Conservation (phyloP, 2,329 filamentous ascomycete genomes). For the Talaromyces amestolkiae region DNA sequence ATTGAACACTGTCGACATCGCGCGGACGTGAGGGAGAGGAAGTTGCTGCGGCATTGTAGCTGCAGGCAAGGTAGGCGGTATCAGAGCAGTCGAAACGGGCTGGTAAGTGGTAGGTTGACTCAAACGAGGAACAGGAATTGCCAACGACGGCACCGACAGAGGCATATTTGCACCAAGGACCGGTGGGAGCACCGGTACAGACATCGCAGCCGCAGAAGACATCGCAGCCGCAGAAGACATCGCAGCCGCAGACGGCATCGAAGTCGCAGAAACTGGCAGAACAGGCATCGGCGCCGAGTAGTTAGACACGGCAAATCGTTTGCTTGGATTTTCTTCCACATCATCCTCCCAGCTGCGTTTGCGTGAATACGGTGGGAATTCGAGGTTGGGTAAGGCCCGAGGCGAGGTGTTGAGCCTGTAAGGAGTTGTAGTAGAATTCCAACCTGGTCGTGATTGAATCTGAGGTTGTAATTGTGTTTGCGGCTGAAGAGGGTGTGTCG, state of each 20-base stretch:
- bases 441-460: neutral
- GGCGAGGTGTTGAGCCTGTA: conserved; percentile 21
- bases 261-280: conserved; percentile 26
- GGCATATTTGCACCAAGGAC: conserved; percentile 29
- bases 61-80: conserved; percentile 49
- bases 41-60: conserved; percentile 16
- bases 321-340: conserved; percentile 55
- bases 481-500: conserved; percentile 26
- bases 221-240: conserved; percentile 24
- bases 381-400: conserved; percentile 26
- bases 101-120: conserved; percentile 67
- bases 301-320: conserved; percentile 43
- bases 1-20: conserved; percentile 75
- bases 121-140: conserved; percentile 51
- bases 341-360: conserved; percentile 61
- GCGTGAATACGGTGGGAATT: conserved; percentile 31
- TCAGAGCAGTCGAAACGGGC: conserved; percentile 50
- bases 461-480: conserved; percentile 2
- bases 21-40: conserved; percentile 61
- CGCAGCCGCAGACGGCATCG: conserved; percentile 22
- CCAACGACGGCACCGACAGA: conserved; percentile 35
- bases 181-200: conserved; percentile 34
- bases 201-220: conserved; percentile 20
- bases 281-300: conserved; percentile 26
- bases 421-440: conserved; percentile 25